A percentile compares a stretch with the other conserved stretches of the same genome.
phyloP scores from a whole-genome alignment of 2,329 filamentous ascomycete genomes.

The Aspergillus pseudoglaucus region DNA sequence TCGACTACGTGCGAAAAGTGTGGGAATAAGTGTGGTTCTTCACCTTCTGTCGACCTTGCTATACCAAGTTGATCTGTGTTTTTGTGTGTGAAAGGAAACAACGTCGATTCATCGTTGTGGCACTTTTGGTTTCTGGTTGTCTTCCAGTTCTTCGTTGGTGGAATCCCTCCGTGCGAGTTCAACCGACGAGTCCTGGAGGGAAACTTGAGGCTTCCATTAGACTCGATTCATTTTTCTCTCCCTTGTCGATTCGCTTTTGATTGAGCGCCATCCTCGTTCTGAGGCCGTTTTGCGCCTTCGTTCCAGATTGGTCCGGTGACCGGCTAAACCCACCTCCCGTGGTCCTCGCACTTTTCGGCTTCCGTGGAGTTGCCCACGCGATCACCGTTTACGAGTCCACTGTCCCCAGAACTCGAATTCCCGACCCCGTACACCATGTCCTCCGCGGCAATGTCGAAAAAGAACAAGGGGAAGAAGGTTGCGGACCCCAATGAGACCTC shows the following conservation, averaged over 20 bases:
- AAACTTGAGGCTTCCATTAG: background rate
- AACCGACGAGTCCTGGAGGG: slow-evolving; percentile 7
- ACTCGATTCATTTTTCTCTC: too few species aligned
- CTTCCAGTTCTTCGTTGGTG: slow-evolving; percentile 20
- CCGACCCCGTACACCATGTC: slow-evolving; percentile 30
- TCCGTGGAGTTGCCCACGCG: slow-evolving; percentile 38
- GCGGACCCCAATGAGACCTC: slow-evolving; percentile 83
- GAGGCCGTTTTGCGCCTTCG: slow-evolving; percentile 1
- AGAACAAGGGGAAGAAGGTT: slow-evolving; percentile 76
- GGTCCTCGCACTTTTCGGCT: slow-evolving; percentile 23
- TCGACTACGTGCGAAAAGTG: slow-evolving; percentile 7
- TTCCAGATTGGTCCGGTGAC: slow-evolving; percentile 10
- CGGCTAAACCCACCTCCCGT: slow-evolving; percentile 14
- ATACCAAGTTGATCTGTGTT: background rate
- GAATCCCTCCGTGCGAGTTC: slow-evolving; percentile 23
- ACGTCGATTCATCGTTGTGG: slow-evolving; percentile 7
- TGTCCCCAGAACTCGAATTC: slow-evolving; percentile 19
- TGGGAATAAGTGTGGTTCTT: too few species aligned
- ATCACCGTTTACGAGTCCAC: slow-evolving; percentile 40
- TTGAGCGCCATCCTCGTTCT: too few species aligned
- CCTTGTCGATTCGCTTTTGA: too few species aligned
- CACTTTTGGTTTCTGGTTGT: slow-evolving; percentile 4
- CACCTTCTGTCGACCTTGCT: slow-evolving; percentile 4
- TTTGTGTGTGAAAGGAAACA: background rate
- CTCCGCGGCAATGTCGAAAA: slow-evolving; percentile 57